Evolutionary conservation across 768 basidiomycete genomes (phyloP).

Genomic region (Neoboletus magnificus): DNA sequence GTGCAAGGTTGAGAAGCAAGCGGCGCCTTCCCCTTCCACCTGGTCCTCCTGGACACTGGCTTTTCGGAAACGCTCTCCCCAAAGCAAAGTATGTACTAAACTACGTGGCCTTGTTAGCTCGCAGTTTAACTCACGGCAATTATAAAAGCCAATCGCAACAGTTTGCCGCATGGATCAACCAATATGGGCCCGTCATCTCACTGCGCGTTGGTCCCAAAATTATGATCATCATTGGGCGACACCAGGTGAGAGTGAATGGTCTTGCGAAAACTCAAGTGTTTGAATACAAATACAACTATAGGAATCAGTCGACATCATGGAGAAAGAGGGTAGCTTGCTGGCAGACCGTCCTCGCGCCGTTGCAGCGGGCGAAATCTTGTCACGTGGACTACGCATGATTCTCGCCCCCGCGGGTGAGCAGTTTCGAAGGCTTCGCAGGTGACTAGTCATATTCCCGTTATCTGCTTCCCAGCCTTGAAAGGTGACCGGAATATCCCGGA

Average conservation of each 20-base stretch:
- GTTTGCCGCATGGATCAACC: conserved; percentile 57
- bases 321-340: conserved; percentile 57
- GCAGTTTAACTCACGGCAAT: not conserved
- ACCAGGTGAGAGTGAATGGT: conserved; percentile 31
- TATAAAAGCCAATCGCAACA: conserved; percentile 28
- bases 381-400: conserved; percentile 55
- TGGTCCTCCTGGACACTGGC: conserved; percentile 33
- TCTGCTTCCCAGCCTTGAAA: not conserved
- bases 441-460: not conserved
- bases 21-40: conserved; percentile 27
- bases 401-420: conserved; percentile 55
- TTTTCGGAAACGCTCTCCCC: conserved; percentile 31
- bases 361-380: conserved; percentile 57
- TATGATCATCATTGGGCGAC: conserved; percentile 34
- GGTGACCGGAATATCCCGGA: not conserved
- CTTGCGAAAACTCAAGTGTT: not conserved
- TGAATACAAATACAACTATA: conserved; percentile 17
- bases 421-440: conserved; percentile 62
- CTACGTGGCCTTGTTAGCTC: not conserved
- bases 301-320: conserved; percentile 65
- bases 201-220: conserved; percentile 44
- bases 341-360: conserved; percentile 55
- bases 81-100: conserved; percentile 23
- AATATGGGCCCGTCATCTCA: conserved; percentile 60
- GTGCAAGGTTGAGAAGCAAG: conserved; percentile 5